These are phyloP conservation scores for Coelastrella sp. DNA, from an alignment of 139 green algal genomes.

Conservation along the genomic window DNA sequence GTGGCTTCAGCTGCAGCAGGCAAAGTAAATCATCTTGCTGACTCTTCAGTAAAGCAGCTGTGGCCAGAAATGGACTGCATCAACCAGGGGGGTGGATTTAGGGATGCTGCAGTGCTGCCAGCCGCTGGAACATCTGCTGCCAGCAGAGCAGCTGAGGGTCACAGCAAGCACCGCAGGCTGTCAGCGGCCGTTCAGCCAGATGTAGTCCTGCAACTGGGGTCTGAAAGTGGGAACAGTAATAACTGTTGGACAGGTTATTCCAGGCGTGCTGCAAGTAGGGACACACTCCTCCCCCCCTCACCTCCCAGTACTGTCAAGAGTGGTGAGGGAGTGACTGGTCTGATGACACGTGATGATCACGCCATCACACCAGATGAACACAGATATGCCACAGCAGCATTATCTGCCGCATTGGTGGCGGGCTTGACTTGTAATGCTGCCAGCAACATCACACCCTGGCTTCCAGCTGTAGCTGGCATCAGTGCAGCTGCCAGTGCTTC, in stretches of 20 bases:
- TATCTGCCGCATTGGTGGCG: not conserved
- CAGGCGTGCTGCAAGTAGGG: too few species aligned
- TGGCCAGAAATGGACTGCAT: too few species aligned
- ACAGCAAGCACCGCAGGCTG: too few species aligned
- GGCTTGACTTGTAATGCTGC: not conserved
- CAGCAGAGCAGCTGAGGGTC: not conserved
- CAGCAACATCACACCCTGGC: not conserved
- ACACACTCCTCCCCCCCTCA: too few species aligned
- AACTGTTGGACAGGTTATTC: too few species aligned
- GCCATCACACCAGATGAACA: not conserved
- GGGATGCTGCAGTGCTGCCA: not conserved
- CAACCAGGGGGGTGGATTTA: too few species aligned
- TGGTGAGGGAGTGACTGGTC: not conserved
- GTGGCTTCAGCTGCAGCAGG: too few species aligned
- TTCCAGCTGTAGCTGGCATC: not conserved
- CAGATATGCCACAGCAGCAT: not conserved
- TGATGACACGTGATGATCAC: not conserved
- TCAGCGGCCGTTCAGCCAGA: too few species aligned
- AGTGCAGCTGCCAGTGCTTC: not conserved
- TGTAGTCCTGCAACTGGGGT: too few species aligned
- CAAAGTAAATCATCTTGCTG: too few species aligned
- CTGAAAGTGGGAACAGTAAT: too few species aligned
- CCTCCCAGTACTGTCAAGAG: not conserved
- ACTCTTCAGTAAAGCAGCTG: too few species aligned
- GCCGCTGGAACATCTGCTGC: not conserved